A percentile compares a stretch with the other conserved stretches of the same genome.
phyloP scores from a whole-genome alignment of 169 alveolate species.

The Plasmodium fragile region DNA sequence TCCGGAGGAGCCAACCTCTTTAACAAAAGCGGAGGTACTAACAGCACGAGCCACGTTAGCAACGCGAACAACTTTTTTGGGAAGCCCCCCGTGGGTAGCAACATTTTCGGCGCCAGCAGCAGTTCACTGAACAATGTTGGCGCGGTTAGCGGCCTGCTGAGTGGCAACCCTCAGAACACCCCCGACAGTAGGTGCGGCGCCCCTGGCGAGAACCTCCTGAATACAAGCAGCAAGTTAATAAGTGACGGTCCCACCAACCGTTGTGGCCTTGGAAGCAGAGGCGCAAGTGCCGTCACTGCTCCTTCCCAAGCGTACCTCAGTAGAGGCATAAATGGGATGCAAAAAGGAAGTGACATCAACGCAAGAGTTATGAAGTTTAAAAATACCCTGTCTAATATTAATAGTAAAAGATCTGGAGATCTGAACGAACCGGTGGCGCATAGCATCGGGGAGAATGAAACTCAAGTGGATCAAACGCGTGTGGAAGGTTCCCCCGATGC shows the following conservation, averaged over 20 bases:
- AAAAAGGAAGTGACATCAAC: not conserved
- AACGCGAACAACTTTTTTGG: not conserved
- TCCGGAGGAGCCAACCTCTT: not conserved
- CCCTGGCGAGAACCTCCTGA: not conserved
- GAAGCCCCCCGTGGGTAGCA: not conserved
- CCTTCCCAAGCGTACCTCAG: not conserved
- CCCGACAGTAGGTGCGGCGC: not conserved
- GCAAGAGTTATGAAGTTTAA: not conserved
- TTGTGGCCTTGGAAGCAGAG: not conserved
- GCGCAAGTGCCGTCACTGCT: not conserved
- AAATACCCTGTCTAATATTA: not conserved
- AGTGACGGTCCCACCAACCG: not conserved
- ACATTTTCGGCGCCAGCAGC: not conserved
- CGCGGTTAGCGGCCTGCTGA: too few relatives aligned
- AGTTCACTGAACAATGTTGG: not conserved
- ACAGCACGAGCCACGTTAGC: not conserved
- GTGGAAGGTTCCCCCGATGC: not conserved
- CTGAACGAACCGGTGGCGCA: not conserved
- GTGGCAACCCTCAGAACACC: not conserved
- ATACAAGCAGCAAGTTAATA: conserved; percentile 8
- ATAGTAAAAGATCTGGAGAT: not conserved
- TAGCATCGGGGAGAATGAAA: not conserved
- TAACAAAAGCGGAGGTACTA: not conserved
- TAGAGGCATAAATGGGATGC: not conserved
- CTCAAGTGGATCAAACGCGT: not conserved